Evolutionary conservation across 2,329 filamentous ascomycete species (phyloP).

Genomic region (Podosphaera aphanis): DNA sequence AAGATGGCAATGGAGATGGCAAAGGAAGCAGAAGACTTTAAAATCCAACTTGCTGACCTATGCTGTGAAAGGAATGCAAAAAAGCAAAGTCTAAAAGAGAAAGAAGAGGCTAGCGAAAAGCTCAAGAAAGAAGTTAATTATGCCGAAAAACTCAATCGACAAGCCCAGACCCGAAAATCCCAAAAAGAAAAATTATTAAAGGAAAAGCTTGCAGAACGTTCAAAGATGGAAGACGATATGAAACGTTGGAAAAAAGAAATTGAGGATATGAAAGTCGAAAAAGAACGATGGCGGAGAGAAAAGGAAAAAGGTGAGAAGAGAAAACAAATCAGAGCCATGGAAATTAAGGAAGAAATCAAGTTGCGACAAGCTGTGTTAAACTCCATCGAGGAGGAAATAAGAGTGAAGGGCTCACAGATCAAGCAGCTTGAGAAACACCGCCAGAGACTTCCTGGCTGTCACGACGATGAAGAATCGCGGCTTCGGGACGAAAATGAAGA

Average conservation of each 20-base stretch:
- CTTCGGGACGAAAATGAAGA: constrained; percentile 12
- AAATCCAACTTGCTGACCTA: constrained; percentile 40
- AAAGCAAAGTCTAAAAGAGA: constrained; percentile 57
- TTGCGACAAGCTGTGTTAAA: constrained; percentile 33
- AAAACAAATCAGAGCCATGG: constrained; percentile 26
- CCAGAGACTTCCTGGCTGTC: constrained; percentile 37
- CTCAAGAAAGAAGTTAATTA: constrained; percentile 59
- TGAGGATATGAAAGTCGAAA: constrained; percentile 32
- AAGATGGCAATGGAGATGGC: constrained; percentile 46
- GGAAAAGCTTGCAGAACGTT: constrained; percentile 43
- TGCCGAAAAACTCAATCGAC: constrained; percentile 60
- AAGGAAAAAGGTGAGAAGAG: constrained; percentile 27
- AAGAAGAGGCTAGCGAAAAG: constrained; percentile 72
- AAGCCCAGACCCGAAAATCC: constrained; percentile 52
- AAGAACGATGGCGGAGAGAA: constrained; percentile 29
- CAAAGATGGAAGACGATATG: constrained; percentile 47
- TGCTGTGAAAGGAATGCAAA: constrained; percentile 60
- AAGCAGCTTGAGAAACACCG: constrained; percentile 50
- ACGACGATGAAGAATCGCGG: constrained; percentile 27
- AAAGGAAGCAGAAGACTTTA: constrained; percentile 49
- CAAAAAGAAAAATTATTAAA: constrained; percentile 53
- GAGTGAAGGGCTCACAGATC: constrained; percentile 44
- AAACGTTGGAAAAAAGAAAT: constrained; percentile 42
- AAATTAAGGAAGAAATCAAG: constrained; percentile 30
- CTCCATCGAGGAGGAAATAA: constrained; percentile 46